These are phyloP conservation scores for Xanthoceras sorbifolium DNA, from an alignment of 345 rosid genomes.

Conservation along the genomic window DNA sequence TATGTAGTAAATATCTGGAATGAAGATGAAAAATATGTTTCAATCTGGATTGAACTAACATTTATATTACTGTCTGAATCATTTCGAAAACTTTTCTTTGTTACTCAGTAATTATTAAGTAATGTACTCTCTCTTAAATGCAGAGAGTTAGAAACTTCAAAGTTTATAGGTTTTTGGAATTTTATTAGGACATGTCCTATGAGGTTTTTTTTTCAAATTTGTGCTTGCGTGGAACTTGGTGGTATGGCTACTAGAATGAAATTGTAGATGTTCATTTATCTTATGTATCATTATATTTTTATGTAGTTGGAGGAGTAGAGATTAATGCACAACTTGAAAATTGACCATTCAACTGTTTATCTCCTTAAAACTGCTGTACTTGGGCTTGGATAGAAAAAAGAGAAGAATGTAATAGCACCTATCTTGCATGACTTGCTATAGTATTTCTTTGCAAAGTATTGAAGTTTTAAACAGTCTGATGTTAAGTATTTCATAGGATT, in stretches of 20 bases:
- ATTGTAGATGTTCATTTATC: background rate
- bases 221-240: background rate
- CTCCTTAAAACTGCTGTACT: background rate
- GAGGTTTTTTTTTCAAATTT: background rate
- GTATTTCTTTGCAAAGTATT: background rate
- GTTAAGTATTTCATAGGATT: background rate
- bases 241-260: background rate
- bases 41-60: background rate
- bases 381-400: background rate
- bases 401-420: background rate
- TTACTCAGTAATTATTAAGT: too few species aligned
- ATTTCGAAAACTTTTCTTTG: too few species aligned
- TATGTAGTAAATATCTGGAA: background rate
- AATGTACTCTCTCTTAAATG: background rate
- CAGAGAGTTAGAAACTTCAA: background rate
- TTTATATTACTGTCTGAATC: background rate
- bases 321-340: background rate
- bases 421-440: background rate
- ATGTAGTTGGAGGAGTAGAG: background rate
- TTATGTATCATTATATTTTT: too few species aligned
- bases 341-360: background rate
- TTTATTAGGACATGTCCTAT: background rate
- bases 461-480: slow-evolving; percentile 5
- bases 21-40: background rate
- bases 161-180: background rate